Evolutionary conservation across 129 eudicot genomes (phyloP).

Genomic region (Daucus carota): DH1_v3.0 NC_030382.2:38470001-38470500

Average conservation of each 20-base stretch:
- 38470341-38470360: background rate
- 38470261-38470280: conserved; percentile 2
- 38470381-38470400: too few relatives aligned
- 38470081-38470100: background rate
- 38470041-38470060: background rate
- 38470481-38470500: background rate
- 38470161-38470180: conserved; percentile 4
- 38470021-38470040: background rate
- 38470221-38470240: background rate
- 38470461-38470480: background rate
- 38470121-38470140: background rate
- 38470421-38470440: background rate
- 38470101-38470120: background rate
- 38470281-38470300: background rate
- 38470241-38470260: background rate
- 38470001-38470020: background rate
- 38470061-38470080: background rate
- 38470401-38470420: background rate
- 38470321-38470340: background rate
- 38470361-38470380: background rate
- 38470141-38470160: background rate
- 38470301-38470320: background rate
- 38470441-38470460: background rate
- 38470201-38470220: conserved; percentile 1
- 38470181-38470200: background rate